Base-by-base conservation (phyloP, 106 monocot species). In the Vanilla planifolia region DNA sequence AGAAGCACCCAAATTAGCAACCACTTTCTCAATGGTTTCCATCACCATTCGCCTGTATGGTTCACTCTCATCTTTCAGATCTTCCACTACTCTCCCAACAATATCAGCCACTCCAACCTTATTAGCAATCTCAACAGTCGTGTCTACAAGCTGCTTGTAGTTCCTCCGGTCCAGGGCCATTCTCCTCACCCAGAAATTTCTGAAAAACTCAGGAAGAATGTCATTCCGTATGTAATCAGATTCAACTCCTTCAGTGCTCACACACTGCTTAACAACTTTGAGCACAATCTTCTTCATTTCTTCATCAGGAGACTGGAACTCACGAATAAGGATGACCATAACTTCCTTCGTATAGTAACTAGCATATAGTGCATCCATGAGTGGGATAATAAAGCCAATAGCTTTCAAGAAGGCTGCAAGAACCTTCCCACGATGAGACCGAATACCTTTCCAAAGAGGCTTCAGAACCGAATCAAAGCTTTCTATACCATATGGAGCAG, bases 261-360 rank as follows among this genome's bases (percentile, higher is more conserved):
- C 95, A 70, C 95, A 95, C 46, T 95, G 95, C 80, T 95, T 95
- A 3, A 95, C 95, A 48, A 95, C 95, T 53, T 95, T 95, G 11
- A 95, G 66, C 43, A 95, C 90, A 76, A 95, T 90, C 63, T 95
- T 95, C 71, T 95, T 95, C 95, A 95, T 95, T 75, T 95, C 95
- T 68, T 95, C 95, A 67, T 95, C 95, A 3, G 95, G 95, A 3
- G 95, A 95, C 61, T 90, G 90, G 48, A 95, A 95, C 65, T 95
- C 95, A 26, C 90, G 86, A 28, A 95, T 95, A 19, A 95, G 76
- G 37, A 95, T 77, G 21, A 67, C 63, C 86, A 95, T 90, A 51
- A 95, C 95, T 62, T 90, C 95, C 63, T 84, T 90, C 1, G 95
- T 95, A 60, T 95, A 95, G 71, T 95, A 95, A 60, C 95, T 90